A percentile compares a stretch with the other conserved stretches of the same genome.
These are phyloP conservation scores for Cardiospermum halicacabum DNA, from an alignment of 345 rosid genomes.

Conservation along the genomic window DNA sequence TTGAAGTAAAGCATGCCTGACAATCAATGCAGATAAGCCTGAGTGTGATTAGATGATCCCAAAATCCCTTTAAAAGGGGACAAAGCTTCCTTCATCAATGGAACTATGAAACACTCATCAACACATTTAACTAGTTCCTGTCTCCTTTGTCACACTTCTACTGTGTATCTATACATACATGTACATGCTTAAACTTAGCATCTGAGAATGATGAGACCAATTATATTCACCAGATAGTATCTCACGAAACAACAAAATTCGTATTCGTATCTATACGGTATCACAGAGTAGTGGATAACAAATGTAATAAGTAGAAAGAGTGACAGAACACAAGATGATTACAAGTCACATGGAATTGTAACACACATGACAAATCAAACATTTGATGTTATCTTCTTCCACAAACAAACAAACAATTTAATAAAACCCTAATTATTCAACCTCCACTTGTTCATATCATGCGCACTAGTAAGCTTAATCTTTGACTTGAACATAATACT, in stretches of 20 bases:
- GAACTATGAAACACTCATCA: slow-evolving; percentile 3
- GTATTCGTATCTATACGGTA: slow-evolving; percentile 2
- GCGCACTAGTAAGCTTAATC: slow-evolving; percentile 22
- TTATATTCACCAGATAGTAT: background rate
- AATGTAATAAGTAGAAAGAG: slow-evolving; percentile 5
- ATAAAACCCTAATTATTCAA: slow-evolving; percentile 27
- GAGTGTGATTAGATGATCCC: background rate
- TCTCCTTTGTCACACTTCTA: background rate
- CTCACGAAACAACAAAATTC: background rate
- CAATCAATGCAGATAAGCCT: background rate
- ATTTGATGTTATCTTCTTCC: slow-evolving; percentile 23
- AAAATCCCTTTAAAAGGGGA: slow-evolving; percentile 1
- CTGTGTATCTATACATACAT: background rate
- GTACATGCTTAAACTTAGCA: background rate
- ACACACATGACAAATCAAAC: background rate
- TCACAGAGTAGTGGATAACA: background rate
- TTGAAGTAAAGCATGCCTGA: slow-evolving; percentile 8
- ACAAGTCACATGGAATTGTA: slow-evolving; percentile 30
- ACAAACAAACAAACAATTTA: slow-evolving; percentile 26
- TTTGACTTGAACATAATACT: slow-evolving; percentile 21
- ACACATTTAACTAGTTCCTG: background rate
- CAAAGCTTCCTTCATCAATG: slow-evolving; percentile 1
- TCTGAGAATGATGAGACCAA: background rate
- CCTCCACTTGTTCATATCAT: slow-evolving; percentile 18
- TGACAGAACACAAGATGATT: too few species aligned